Evolutionary conservation across 2,329 filamentous ascomycete genomes (phyloP).

Genomic region (Colletotrichum eremochloae): DNA sequence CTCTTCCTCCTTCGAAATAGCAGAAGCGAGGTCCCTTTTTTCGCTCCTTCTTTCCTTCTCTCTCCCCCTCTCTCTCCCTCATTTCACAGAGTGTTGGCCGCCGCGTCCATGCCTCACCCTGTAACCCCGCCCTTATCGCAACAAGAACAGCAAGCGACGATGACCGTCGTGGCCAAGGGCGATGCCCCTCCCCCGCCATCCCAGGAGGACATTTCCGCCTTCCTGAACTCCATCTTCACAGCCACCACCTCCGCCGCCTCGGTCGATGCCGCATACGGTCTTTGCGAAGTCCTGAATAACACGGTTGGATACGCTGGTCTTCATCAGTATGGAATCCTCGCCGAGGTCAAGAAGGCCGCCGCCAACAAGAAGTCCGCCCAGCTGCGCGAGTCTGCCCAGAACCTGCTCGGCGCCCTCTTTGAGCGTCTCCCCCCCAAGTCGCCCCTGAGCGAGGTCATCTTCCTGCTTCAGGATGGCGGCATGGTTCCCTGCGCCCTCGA

Average conservation of each 20-base stretch:
- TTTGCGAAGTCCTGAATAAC: slow-evolving; percentile 71
- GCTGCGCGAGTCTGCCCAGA: slow-evolving; percentile 91
- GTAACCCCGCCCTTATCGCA: slow-evolving; percentile 57
- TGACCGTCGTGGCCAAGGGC: slow-evolving; percentile 59
- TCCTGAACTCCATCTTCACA: slow-evolving; percentile 77
- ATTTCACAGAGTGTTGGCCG: slow-evolving; percentile 12
- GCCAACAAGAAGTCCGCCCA: slow-evolving; percentile 93
- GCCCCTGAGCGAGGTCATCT: slow-evolving; percentile 82
- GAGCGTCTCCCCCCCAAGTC: slow-evolving; percentile 87
- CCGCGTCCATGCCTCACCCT: slow-evolving; percentile 60
- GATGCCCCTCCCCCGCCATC: slow-evolving; percentile 70
- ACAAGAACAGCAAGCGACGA: slow-evolving; percentile 44
- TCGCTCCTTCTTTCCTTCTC: slow-evolving; percentile 1
- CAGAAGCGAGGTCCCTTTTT: slow-evolving; percentile 31
- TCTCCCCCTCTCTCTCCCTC: slow-evolving; percentile 3
- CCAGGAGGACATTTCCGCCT: slow-evolving; percentile 73
- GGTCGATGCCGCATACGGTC: slow-evolving; percentile 72
- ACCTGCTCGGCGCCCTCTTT: slow-evolving; percentile 92
- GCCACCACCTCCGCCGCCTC: slow-evolving; percentile 77
- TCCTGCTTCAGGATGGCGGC: slow-evolving; percentile 84
- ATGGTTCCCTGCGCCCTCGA: slow-evolving; percentile 83
- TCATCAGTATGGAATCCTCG: slow-evolving; percentile 65
- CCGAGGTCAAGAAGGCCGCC: slow-evolving; percentile 78
- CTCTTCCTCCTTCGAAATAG: slow-evolving; percentile 34
- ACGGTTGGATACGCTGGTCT: slow-evolving; percentile 68